Conservation (phyloP, 805 yeast species). For the Isabelozyma rhagii region DNA sequence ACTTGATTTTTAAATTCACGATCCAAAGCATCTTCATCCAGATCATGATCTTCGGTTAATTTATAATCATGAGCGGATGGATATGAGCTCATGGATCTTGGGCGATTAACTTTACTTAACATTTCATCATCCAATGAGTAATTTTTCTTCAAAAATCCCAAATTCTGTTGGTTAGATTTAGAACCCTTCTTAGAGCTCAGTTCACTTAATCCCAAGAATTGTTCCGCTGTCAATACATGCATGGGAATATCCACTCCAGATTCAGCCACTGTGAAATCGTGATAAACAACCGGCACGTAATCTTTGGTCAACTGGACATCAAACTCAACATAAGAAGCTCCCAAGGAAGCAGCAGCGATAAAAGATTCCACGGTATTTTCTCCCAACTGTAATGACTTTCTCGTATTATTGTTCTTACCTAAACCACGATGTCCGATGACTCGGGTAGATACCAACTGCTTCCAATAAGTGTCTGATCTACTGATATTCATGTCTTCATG, state of each 20-base stretch:
- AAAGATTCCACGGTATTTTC: constrained; percentile 94
- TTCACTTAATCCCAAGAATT: constrained; percentile 56
- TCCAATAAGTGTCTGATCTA: constrained; percentile 84
- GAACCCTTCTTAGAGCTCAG: constrained; percentile 7
- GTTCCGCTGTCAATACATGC: constrained; percentile 89
- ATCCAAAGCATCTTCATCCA: constrained; percentile 31
- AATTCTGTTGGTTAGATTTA: background rate
- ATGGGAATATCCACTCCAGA: constrained; percentile 95
- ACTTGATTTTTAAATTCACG: constrained; percentile 37
- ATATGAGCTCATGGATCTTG: constrained; percentile 39
- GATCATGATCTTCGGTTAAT: constrained; percentile 7
- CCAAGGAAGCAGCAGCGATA: constrained; percentile 92
- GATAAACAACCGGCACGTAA: constrained; percentile 86
- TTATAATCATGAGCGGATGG: constrained; percentile 28
- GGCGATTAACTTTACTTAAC: constrained; percentile 29
- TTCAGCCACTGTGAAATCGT: constrained; percentile 91
- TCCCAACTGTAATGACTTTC: constrained; percentile 83
- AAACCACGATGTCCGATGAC: constrained; percentile 96
- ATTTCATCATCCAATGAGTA: constrained; percentile 36
- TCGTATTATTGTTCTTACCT: constrained; percentile 76
- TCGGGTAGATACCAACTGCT: constrained; percentile 78
- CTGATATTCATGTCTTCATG: constrained; percentile 66
- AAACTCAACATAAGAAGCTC: constrained; percentile 95
- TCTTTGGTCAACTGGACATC: constrained; percentile 96
- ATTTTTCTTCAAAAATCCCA: constrained; percentile 6